phyloP scores from a whole-genome alignment of 2,329 filamentous ascomycete species.

The Aspergillus sp. region DNA sequence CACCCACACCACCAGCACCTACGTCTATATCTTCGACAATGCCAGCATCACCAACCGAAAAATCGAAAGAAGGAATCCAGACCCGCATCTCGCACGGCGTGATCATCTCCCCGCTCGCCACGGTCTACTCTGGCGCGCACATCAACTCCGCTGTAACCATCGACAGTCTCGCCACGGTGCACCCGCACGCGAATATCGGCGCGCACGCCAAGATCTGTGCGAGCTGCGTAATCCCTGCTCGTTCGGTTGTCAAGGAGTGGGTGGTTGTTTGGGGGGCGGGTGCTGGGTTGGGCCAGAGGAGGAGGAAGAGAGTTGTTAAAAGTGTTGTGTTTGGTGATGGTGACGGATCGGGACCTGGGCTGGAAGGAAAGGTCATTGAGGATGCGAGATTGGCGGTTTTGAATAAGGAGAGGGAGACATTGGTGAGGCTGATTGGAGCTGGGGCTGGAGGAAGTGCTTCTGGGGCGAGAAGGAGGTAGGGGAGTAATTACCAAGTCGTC shows the following conservation, averaged over 20 bases:
- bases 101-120: slow-evolving; percentile 30
- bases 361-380: slow-evolving; percentile 53
- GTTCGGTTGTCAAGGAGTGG: slow-evolving; percentile 55
- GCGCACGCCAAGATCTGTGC: slow-evolving; percentile 63
- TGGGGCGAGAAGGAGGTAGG: slow-evolving; percentile 21
- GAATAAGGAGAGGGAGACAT: slow-evolving; percentile 58
- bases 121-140: slow-evolving; percentile 30
- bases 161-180: slow-evolving; percentile 40
- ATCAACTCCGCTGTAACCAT: slow-evolving; percentile 31
- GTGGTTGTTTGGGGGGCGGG: slow-evolving; percentile 63
- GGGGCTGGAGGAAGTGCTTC: slow-evolving; percentile 5
- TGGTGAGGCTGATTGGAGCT: slow-evolving; percentile 53
- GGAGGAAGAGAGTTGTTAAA: slow-evolving; percentile 22
- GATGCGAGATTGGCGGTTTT: slow-evolving; percentile 57
- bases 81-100: slow-evolving; percentile 33
- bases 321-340: slow-evolving; percentile 10
- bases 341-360: slow-evolving; percentile 10
- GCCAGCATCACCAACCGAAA: too few species aligned
- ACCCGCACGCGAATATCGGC: slow-evolving; percentile 26
- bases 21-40: slow-evolving; percentile 2
- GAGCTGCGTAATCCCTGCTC: slow-evolving; percentile 50
- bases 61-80: slow-evolving; percentile 6
- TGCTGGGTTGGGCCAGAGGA: slow-evolving; percentile 26
- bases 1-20: slow-evolving; percentile 5
- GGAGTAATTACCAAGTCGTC: too few species aligned